phyloP scores from a whole-genome alignment of 768 basidiomycete species.

The Lentinus tigrinus region DNA sequence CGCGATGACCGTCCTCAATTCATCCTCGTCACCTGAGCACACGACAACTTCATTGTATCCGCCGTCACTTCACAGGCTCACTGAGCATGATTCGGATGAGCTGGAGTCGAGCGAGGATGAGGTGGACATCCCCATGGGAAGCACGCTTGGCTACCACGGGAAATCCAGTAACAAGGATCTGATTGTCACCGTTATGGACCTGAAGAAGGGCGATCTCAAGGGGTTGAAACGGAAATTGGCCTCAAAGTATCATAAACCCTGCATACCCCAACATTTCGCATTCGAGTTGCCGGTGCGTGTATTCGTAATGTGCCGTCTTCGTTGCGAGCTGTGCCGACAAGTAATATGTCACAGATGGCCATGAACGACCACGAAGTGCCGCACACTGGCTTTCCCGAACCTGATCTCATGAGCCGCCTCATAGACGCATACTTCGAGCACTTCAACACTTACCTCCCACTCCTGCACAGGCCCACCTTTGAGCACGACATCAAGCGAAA shows the following conservation, averaged over 20 bases:
- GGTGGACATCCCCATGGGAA: not conserved
- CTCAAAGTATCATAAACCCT: not conserved
- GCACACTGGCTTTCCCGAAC: constrained; percentile 14
- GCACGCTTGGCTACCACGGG: constrained; percentile 14
- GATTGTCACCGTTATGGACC: constrained; percentile 8
- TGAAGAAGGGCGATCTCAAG: constrained; percentile 1
- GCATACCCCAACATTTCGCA: too few relatives aligned
- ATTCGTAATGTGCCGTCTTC: not conserved
- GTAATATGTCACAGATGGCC: not conserved
- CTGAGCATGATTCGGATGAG: not conserved
- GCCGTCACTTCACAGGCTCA: not conserved
- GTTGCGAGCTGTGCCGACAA: not conserved
- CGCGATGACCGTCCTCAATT: not conserved
- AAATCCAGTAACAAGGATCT: constrained; percentile 21
- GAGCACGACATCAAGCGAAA: constrained; percentile 34
- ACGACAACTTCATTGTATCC: not conserved
- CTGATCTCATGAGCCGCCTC: constrained; percentile 25
- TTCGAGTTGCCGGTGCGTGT: not conserved
- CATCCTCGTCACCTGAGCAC: not conserved
- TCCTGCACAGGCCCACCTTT: constrained; percentile 46
- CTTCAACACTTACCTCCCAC: constrained; percentile 34
- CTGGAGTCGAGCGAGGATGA: constrained; percentile 21
- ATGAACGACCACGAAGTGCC: not conserved
- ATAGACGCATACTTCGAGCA: constrained; percentile 44
- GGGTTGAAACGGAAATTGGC: not conserved